Evolutionary conservation across 306 rosid genomes (phyloP).

Genomic region (Cucumis cinereus): DNA sequence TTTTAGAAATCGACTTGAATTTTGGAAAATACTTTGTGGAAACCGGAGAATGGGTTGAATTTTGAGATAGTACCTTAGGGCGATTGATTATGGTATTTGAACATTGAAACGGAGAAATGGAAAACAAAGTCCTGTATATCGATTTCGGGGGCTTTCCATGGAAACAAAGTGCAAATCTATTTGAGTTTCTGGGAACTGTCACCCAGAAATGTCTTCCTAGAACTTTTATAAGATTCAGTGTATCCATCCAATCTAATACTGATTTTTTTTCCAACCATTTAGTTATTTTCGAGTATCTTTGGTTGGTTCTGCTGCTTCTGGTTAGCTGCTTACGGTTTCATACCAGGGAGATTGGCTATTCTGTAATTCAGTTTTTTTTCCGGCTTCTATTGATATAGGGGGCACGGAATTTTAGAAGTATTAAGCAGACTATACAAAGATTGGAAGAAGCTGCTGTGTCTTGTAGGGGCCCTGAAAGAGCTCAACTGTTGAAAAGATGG

Average conservation of each 20-base stretch:
- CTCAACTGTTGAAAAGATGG: constrained; percentile 74
- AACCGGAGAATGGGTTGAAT: background rate
- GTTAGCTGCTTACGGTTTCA: background rate
- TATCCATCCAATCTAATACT: background rate
- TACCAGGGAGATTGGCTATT: background rate
- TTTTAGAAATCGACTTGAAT: background rate
- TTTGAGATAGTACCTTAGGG: background rate
- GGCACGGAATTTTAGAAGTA: constrained; percentile 56
- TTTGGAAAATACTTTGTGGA: background rate
- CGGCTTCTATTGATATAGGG: constrained; percentile 25
- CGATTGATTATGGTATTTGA: background rate
- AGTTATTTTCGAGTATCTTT: background rate
- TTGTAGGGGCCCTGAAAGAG: constrained; percentile 61
- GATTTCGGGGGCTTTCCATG: background rate
- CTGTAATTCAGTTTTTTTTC: background rate
- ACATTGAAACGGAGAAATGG: background rate
- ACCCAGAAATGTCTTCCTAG: background rate
- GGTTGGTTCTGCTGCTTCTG: background rate
- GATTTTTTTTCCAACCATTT: background rate
- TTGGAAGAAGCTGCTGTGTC: constrained; percentile 89
- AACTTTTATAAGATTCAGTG: background rate
- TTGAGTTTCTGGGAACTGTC: background rate
- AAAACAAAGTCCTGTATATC: background rate
- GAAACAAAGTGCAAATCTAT: background rate
- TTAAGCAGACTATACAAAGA: constrained; percentile 46